phyloP scores from a whole-genome alignment of 73 alveolate genomes.

The Breviolum minutum region DNA sequence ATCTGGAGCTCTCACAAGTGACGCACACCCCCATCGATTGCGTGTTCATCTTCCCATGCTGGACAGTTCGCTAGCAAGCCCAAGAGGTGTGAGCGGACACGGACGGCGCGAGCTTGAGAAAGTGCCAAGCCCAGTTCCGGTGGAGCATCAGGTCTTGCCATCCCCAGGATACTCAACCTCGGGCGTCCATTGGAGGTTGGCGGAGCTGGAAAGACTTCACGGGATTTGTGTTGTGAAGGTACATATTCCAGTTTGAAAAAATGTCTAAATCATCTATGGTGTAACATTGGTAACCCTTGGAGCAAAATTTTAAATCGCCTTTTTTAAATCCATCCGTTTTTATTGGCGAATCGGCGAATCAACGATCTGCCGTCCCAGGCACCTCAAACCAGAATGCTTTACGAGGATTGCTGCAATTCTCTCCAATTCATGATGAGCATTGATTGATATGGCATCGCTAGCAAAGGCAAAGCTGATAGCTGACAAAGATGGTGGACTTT shows the following conservation, averaged over 20 bases:
- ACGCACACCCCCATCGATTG: constrained; percentile 25
- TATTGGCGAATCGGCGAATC: not conserved
- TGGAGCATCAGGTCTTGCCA: constrained; percentile 90
- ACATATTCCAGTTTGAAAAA: too few species aligned
- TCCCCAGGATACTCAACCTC: constrained; percentile 32
- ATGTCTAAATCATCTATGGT: not conserved
- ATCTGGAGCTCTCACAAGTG: not conserved
- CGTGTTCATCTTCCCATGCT: constrained; percentile 11
- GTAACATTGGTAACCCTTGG: not conserved
- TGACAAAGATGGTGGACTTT: constrained; percentile 21
- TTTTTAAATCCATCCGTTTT: too few species aligned
- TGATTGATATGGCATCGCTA: constrained; percentile 51
- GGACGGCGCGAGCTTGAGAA: constrained; percentile 84
- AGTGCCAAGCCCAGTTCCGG: constrained; percentile 77
- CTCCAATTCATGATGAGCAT: constrained; percentile 46
- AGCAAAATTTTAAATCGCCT: too few species aligned
- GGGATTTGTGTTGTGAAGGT: not conserved
- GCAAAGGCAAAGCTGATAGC: constrained; percentile 56
- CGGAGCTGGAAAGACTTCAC: not conserved
- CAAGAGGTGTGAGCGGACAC: constrained; percentile 80
- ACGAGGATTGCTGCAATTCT: not conserved
- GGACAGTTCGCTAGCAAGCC: constrained; percentile 19
- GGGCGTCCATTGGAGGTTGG: not conserved
- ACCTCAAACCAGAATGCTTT: constrained; percentile 64
- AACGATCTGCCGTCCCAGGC: not conserved